A percentile compares a stretch with the other conserved stretches of the same genome.
Evolutionary conservation across 352 stramenopile genomes (phyloP).

Genomic region (Phytophthora idaei): DNA sequence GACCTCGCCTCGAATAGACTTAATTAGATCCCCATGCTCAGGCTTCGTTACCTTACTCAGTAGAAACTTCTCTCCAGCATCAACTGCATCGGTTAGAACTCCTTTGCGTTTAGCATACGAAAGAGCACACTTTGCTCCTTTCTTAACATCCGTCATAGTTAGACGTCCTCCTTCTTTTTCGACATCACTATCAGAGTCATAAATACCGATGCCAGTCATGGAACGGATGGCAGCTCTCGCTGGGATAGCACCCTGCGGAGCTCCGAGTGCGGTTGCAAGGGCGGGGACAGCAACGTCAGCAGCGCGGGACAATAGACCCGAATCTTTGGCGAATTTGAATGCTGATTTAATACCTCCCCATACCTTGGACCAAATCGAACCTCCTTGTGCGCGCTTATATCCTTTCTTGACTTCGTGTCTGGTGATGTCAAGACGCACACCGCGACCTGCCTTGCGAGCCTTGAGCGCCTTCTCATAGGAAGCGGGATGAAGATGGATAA

Average conservation of each 20-base stretch:
- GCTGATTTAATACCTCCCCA: neutral
- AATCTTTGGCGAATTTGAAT: neutral
- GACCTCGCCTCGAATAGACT: slow-evolving; percentile 4
- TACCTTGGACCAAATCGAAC: neutral
- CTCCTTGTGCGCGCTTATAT: neutral
- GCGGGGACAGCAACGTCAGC: neutral
- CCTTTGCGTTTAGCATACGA: slow-evolving; percentile 15
- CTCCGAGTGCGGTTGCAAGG: neutral
- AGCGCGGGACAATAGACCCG: neutral
- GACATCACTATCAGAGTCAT: slow-evolving; percentile 7
- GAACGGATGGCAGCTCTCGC: neutral
- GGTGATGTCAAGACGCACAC: neutral
- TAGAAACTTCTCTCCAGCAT: slow-evolving; percentile 2
- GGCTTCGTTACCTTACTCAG: slow-evolving; percentile 16
- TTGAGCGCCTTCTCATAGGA: neutral
- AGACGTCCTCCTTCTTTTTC: neutral
- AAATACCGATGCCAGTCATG: slow-evolving; percentile 5
- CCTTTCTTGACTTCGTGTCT: neutral
- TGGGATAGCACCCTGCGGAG: neutral
- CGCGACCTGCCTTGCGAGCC: neutral
- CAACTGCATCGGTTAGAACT: slow-evolving; percentile 9
- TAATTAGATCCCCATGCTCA: slow-evolving; percentile 14
- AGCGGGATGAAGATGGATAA: neutral
- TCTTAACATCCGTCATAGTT: slow-evolving; percentile 9
- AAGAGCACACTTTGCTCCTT: neutral